A percentile compares a stretch with the other conserved stretches of the same genome.
phyloP scores from a whole-genome alignment of 2,329 filamentous ascomycete species.

The Colletotrichum phormii region DNA sequence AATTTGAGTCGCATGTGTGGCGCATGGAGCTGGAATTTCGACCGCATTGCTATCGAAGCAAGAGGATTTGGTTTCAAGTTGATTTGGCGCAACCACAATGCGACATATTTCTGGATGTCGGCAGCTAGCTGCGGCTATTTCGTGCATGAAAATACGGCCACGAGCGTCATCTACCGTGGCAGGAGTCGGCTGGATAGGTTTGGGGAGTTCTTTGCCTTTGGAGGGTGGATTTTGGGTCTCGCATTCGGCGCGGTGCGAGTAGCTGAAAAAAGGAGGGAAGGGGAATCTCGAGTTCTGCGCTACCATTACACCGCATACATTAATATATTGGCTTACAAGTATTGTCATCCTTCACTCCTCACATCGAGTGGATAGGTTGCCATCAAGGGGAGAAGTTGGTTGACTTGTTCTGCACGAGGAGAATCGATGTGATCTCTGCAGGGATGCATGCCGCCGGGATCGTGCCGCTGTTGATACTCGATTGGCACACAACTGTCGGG shows the following conservation, averaged over 20 bases:
- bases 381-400: not conserved
- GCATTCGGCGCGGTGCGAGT: slow-evolving; percentile 7
- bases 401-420: not conserved
- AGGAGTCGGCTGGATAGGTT: not conserved
- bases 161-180: slow-evolving; percentile 15
- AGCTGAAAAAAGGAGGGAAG: slow-evolving; percentile 18
- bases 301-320: slow-evolving; percentile 31
- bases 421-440: slow-evolving; percentile 27
- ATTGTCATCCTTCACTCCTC: not conserved
- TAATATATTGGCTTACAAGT: slow-evolving; percentile 9
- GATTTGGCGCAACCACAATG: not conserved
- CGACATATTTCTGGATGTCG: not conserved
- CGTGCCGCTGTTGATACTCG: slow-evolving; percentile 17
- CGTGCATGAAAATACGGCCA: slow-evolving; percentile 3
- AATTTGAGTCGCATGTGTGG: not conserved
- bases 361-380: not conserved
- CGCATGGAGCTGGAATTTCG: not conserved
- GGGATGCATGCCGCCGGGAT: slow-evolving; percentile 33
- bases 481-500: slow-evolving; percentile 20
- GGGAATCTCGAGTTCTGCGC: slow-evolving; percentile 7
- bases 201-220: slow-evolving; percentile 1
- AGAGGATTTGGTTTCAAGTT: slow-evolving; percentile 16
- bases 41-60: not conserved
- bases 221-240: not conserved
- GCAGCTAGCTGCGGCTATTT: slow-evolving; percentile 1